Evolutionary conservation across 345 rosid species (phyloP), one percentile per base, ranked within the genome.

Genomic region (Mallotus nudiflorus): DNA sequence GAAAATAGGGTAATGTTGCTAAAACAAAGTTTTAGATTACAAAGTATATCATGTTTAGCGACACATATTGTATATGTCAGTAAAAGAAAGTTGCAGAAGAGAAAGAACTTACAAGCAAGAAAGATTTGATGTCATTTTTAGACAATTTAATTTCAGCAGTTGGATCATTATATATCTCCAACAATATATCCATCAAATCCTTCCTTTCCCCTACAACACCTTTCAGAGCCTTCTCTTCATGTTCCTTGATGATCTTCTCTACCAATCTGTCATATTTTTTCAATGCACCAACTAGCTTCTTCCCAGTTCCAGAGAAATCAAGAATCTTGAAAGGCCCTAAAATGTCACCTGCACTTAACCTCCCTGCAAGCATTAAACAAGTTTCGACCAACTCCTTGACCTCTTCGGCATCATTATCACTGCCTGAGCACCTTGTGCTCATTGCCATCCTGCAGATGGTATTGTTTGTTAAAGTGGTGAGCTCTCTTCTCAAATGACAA

Each of bases 231-330:
- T 67, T 79, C 9, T 85, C 78, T 73, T 90, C 81, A 49, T 90
- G 88, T n/a, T 81, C 88, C 60, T 75, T 49, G 0, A 88, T 40
- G 62, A 90, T 78, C 78, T 82, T 71, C 72, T 86, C 88, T 67
- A 86, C 45, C 33, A 82, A 52, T 39, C 48, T 46, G 37, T 88
- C 93, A 58, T 76, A 90, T 70, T 74, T 31, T 59, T 62, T 78
- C 73, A 90, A 67, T 0, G 86, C 82, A 3, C 68, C 71, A 58
- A 76, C 76, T 33, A 88, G 82, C 77, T 68, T 86, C 64, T 74
- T 81, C 71, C 88, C 88, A 18, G 79, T 81, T 31, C 87, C 89
- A 20, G 85, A 85, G 61, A 86, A 60, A 50, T 86, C 89, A 4
- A 82, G 70, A 27, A 80, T 73, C 50, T 74, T 73, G 51, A 90